A percentile compares a stretch with the other conserved stretches of the same genome.
Conservation (phyloP, 2,329 filamentous ascomycete genomes). For the Diaporthe amygdali region DNA sequence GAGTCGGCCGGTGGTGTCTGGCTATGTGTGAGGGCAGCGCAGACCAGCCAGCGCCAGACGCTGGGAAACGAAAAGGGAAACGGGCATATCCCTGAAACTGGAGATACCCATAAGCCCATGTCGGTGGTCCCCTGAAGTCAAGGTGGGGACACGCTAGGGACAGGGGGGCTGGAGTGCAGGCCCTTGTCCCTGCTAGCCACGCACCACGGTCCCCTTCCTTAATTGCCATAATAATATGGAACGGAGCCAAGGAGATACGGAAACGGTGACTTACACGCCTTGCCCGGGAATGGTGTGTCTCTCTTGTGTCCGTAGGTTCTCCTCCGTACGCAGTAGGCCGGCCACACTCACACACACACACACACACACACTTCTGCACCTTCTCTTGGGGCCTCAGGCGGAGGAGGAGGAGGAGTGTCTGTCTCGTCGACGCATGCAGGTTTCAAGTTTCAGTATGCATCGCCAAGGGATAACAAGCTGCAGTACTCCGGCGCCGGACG, state of each 20-base stretch:
- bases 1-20: constrained; percentile 23
- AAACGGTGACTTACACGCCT: constrained; percentile 25
- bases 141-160: background rate
- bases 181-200: constrained; percentile 14
- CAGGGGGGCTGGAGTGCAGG: background rate
- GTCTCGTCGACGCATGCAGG: constrained; percentile 11
- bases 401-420: background rate
- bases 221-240: background rate
- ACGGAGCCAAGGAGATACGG: constrained; percentile 6
- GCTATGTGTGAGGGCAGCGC: background rate
- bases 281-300: background rate
- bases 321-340: too few species aligned
- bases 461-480: background rate
- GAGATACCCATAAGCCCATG: constrained; percentile 3
- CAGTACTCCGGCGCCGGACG: constrained; percentile 1
- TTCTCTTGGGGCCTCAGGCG: background rate
- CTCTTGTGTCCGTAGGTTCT: background rate
- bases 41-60: background rate
- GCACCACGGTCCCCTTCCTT: constrained; percentile 19
- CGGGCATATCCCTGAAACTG: constrained; percentile 21
- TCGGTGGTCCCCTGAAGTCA: constrained; percentile 21
- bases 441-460: background rate
- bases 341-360: too few species aligned
- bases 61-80: background rate
- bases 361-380: background rate